These are phyloP conservation scores for Nelumbo lutea DNA, from an alignment of 164 flowering plant genomes.

Conservation along the genomic window DNA sequence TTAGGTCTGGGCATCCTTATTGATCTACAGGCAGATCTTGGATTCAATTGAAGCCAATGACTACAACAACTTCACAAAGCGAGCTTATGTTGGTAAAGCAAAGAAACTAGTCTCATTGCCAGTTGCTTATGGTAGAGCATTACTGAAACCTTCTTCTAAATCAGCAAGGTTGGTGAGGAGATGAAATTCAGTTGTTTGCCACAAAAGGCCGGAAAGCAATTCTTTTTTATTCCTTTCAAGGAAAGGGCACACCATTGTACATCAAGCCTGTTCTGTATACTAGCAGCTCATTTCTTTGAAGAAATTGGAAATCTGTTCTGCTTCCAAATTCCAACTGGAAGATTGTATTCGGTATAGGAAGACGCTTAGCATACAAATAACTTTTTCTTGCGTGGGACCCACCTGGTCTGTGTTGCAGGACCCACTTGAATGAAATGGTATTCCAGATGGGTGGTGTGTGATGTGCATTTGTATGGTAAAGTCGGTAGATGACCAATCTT, in stretches of 20 bases:
- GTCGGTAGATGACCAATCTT: too few relatives aligned
- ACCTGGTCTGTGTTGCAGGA: too few relatives aligned
- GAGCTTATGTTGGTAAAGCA: constrained; percentile 35
- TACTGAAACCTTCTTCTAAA: constrained; percentile 19
- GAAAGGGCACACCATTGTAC: background rate
- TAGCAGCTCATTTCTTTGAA: background rate
- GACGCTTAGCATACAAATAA: too few relatives aligned
- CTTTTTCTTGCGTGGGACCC: too few relatives aligned
- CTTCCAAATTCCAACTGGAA: background rate
- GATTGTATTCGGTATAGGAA: background rate
- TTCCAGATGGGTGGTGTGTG: too few relatives aligned
- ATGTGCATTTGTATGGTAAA: too few relatives aligned
- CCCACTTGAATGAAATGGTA: too few relatives aligned
- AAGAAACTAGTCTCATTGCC: constrained; percentile 37
- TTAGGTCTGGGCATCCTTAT: constrained; percentile 30
- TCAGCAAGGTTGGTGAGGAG: constrained; percentile 1
- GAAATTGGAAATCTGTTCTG: background rate
- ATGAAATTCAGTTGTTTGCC: background rate
- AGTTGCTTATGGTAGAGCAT: constrained; percentile 27
- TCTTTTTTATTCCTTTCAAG: background rate
- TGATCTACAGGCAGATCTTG: constrained; percentile 29
- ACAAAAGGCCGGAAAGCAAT: too few relatives aligned
- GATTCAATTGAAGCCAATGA: constrained; percentile 37
- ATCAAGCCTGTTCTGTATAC: background rate
- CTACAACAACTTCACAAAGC: constrained; percentile 35